Evolutionary conservation across 2,329 filamentous ascomycete genomes (phyloP).

Genomic region (Alternaria solani): DNA sequence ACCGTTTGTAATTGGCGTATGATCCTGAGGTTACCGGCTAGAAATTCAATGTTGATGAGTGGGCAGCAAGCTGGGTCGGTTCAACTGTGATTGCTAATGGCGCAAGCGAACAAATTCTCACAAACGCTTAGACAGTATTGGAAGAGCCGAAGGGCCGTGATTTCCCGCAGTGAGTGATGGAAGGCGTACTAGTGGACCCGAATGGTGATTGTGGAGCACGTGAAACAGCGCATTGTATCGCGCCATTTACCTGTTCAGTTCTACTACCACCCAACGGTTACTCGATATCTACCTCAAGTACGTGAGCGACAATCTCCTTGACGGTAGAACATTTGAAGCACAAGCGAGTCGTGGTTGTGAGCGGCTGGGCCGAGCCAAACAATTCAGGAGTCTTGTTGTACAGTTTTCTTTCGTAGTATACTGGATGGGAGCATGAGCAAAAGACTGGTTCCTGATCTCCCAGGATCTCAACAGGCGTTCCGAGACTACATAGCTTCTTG

Average conservation of each 20-base stretch:
- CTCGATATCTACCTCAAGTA: too few species aligned
- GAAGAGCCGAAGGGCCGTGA: too few species aligned
- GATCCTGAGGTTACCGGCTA: neutral
- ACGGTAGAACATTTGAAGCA: too few species aligned
- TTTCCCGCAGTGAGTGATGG: neutral
- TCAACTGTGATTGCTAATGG: neutral
- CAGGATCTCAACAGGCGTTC: neutral
- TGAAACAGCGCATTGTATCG: neutral
- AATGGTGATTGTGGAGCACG: neutral
- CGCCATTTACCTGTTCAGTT: neutral
- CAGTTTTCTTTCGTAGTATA: neutral
- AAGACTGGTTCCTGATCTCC: neutral
- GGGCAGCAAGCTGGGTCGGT: too few species aligned
- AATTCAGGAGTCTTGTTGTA: too few species aligned
- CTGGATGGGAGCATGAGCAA: neutral
- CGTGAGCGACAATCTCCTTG: too few species aligned
- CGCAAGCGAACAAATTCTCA: neutral
- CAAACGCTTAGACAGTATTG: neutral
- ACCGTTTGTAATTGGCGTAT: neutral
- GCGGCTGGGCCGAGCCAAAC: too few species aligned
- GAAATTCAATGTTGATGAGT: neutral
- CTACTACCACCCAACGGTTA: too few species aligned
- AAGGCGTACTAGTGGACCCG: neutral
- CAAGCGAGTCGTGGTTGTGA: neutral
- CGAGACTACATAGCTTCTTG: constrained; percentile 29